A percentile compares a stretch with the other conserved stretches of the same genome.
Conservation (phyloP, 352 stramenopile species). For the Phytopythium cucurbitacearum region DNA sequence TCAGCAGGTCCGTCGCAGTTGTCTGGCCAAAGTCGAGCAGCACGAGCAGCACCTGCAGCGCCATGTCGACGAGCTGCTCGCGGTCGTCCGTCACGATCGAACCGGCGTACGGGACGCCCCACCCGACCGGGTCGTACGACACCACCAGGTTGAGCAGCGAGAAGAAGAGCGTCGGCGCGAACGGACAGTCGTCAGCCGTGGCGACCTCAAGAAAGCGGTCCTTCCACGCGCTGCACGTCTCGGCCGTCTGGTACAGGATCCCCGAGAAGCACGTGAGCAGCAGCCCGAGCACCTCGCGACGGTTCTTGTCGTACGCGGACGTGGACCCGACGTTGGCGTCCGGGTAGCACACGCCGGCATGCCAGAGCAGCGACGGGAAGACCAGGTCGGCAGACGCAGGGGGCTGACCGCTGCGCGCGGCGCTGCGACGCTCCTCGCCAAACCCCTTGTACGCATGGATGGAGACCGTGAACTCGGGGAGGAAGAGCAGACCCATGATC, state of each 20-base stretch:
- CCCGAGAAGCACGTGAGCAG: conserved; percentile 94
- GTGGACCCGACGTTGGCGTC: conserved; percentile 71
- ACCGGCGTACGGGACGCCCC: conserved; percentile 84
- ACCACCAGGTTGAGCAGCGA: conserved; percentile 95
- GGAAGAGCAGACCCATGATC: conserved; percentile 83
- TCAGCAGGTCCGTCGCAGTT: conserved; percentile 32
- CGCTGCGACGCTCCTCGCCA: conserved; percentile 67
- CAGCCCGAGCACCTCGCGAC: conserved; percentile 94
- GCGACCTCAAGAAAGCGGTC: conserved; percentile 91
- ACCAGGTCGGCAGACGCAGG: conserved; percentile 37
- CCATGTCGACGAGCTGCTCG: conserved; percentile 89
- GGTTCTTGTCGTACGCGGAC: conserved; percentile 90
- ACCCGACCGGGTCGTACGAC: conserved; percentile 91
- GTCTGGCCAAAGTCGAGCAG: conserved; percentile 92
- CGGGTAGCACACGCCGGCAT: conserved; percentile 73
- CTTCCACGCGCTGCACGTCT: conserved; percentile 89
- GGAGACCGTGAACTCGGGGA: conserved; percentile 84
- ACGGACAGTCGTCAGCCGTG: conserved; percentile 87
- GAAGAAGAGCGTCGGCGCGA: conserved; percentile 94
- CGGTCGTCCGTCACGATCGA: conserved; percentile 89
- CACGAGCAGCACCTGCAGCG: conserved; percentile 92
- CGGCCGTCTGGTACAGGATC: conserved; percentile 93
- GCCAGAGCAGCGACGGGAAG: conserved; percentile 78
- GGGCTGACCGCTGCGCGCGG: conserved; percentile 39
- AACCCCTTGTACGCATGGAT: conserved; percentile 83